These are phyloP conservation scores for Castanea sativa DNA, from an alignment of 306 rosid species.

Conservation along the genomic window DNA sequence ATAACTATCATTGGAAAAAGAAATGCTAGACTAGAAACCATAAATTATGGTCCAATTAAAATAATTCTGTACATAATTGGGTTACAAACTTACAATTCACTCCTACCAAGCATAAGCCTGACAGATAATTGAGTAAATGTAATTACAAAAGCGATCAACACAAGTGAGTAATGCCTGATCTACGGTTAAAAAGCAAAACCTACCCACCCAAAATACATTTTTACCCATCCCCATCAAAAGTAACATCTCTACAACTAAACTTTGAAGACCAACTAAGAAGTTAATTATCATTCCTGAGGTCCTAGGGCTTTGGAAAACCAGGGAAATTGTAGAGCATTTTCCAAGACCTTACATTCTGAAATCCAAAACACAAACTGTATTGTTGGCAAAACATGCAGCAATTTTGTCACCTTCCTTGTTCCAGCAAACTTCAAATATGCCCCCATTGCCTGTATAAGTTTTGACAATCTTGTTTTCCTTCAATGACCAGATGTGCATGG, in stretches of 20 bases:
- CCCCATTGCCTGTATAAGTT: conserved; percentile 84
- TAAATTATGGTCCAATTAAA: not conserved
- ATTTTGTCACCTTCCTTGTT: conserved; percentile 86
- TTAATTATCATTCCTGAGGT: not conserved
- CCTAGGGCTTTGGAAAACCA: not conserved
- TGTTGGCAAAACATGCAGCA: conserved; percentile 91
- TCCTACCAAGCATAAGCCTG: conserved; percentile 7
- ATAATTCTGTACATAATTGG: conserved; percentile 9
- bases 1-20: not conserved
- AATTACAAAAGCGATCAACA: not conserved
- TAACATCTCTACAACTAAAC: not conserved
- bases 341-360: conserved; percentile 39
- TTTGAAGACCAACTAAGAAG: not conserved
- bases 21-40: not conserved
- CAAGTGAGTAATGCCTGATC: conserved; percentile 8
- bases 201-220: conserved; percentile 6
- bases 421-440: conserved; percentile 96
- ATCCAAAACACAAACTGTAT: conserved; percentile 72
- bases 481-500: conserved; percentile 83
- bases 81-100: not conserved
- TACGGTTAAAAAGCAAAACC: conserved; percentile 17
- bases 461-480: conserved; percentile 87
- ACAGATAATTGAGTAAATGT: not conserved
- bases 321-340: not conserved
- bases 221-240: not conserved